A percentile compares a stretch with the other conserved stretches of the same genome.
phyloP scores from a whole-genome alignment of 805 yeast genomes.

The Lipomyces yamanashiensis region DNA sequence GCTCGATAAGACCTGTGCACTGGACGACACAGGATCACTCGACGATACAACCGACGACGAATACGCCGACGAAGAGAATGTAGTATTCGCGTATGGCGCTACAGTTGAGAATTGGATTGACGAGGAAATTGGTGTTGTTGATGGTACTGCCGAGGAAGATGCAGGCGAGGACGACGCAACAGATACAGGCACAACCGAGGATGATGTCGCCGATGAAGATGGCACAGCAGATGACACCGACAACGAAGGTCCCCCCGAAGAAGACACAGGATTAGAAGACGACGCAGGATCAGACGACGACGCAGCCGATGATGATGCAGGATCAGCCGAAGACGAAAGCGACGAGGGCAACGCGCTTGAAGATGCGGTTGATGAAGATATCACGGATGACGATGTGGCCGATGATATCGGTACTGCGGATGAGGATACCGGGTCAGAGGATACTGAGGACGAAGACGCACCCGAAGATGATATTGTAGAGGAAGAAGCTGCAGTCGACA shows the following conservation, averaged over 20 bases:
- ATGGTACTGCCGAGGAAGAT: neutral
- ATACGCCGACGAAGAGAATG: too few relatives aligned
- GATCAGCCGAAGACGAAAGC: too few relatives aligned
- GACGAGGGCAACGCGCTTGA: conserved; percentile 10
- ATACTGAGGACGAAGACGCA: neutral
- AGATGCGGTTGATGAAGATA: neutral
- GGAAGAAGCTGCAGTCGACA: neutral
- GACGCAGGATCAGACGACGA: too few relatives aligned
- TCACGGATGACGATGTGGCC: neutral
- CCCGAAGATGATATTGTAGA: too few relatives aligned
- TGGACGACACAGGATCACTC: too few relatives aligned
- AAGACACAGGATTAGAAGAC: too few relatives aligned
- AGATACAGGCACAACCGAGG: neutral
- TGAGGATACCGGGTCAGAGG: neutral
- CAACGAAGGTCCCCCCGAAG: too few relatives aligned
- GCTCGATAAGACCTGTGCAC: too few relatives aligned
- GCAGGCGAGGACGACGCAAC: neutral
- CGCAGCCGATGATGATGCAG: neutral
- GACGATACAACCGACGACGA: neutral
- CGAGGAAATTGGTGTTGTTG: neutral
- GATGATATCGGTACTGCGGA: neutral
- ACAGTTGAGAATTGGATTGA: too few relatives aligned
- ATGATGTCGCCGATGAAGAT: too few relatives aligned
- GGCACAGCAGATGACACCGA: too few relatives aligned
- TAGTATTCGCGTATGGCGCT: too few relatives aligned